A percentile compares a stretch with the other conserved stretches of the same genome.
These are phyloP conservation scores for Pestalotiopsis sp. DNA, from an alignment of 2,329 filamentous ascomycete genomes.

Conservation along the genomic window DNA sequence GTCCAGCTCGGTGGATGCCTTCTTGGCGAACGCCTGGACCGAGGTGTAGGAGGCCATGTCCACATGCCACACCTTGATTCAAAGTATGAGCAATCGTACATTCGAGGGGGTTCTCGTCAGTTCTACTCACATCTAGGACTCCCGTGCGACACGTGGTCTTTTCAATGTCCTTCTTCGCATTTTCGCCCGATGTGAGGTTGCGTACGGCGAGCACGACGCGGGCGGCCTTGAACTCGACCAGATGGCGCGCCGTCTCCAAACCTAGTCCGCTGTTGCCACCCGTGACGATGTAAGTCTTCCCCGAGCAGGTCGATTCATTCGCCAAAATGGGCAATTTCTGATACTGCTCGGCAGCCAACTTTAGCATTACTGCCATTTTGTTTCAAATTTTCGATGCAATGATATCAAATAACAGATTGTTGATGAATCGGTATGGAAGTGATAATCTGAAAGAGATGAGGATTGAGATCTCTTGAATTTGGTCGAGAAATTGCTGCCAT, in stretches of 20 bases:
- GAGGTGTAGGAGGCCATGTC: constrained; percentile 11
- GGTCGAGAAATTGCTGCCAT: neutral
- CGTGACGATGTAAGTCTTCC: constrained; percentile 14
- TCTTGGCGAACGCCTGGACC: constrained; percentile 9
- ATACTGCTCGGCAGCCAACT: constrained; percentile 12
- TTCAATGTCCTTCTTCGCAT: constrained; percentile 13
- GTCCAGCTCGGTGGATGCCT: constrained; percentile 10
- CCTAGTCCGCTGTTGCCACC: constrained; percentile 10
- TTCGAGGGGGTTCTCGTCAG: neutral
- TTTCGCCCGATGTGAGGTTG: constrained; percentile 13
- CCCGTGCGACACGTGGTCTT: constrained; percentile 10
- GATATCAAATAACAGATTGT: neutral
- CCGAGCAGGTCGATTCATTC: constrained; percentile 4
- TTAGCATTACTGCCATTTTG: constrained; percentile 12
- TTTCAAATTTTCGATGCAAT: neutral
- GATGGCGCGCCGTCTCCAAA: constrained; percentile 7
- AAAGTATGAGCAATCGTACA: neutral
- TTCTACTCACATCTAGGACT: constrained; percentile 6
- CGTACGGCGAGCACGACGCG: constrained; percentile 12
- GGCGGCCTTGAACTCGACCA: constrained; percentile 5
- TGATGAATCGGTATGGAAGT: neutral
- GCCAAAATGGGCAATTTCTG: constrained; percentile 10
- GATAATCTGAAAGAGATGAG: neutral
- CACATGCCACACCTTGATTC: constrained; percentile 9
- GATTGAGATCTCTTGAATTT: neutral